These are phyloP conservation scores for Monosporascus sp. DNA, from an alignment of 2,329 filamentous ascomycete genomes.

Conservation along the genomic window DNA sequence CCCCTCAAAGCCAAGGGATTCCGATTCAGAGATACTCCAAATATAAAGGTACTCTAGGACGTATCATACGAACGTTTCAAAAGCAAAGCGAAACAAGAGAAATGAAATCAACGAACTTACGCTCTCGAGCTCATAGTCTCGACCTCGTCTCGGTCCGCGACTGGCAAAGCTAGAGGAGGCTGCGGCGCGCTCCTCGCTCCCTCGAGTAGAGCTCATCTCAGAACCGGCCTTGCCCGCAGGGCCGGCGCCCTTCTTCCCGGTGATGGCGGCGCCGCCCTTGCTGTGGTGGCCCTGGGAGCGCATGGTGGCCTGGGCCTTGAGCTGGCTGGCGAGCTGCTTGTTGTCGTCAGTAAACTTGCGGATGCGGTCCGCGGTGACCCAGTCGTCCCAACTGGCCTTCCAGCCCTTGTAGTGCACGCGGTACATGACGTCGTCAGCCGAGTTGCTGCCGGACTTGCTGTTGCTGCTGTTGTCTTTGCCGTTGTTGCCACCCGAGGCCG, in stretches of 20 bases:
- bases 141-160: conserved; percentile 66
- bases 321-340: conserved; percentile 74
- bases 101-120: conserved; percentile 44
- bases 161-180: conserved; percentile 54
- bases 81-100: conserved; percentile 10
- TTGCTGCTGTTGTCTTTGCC: conserved; percentile 33
- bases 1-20: neutral
- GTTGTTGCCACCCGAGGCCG: neutral
- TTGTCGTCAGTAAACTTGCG: conserved; percentile 95
- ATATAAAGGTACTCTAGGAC: neutral
- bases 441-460: conserved; percentile 55
- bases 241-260: conserved; percentile 44
- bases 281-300: conserved; percentile 22
- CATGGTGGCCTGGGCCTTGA: conserved; percentile 53
- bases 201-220: conserved; percentile 60
- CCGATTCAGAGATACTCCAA: neutral
- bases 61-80: neutral
- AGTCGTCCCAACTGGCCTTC: conserved; percentile 99
- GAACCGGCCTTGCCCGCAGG: conserved; percentile 44
- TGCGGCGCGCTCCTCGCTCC: conserved; percentile 72
- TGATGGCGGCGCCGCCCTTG: conserved; percentile 39
- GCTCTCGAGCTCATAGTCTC: conserved; percentile 79
- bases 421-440: conserved; percentile 71
- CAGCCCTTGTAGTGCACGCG: conserved; percentile 98
- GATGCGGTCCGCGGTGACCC: conserved; percentile 89